Conservation (phyloP, 2,329 filamentous ascomycete genomes). For the Neopestalotiopsis sp. region DNA sequence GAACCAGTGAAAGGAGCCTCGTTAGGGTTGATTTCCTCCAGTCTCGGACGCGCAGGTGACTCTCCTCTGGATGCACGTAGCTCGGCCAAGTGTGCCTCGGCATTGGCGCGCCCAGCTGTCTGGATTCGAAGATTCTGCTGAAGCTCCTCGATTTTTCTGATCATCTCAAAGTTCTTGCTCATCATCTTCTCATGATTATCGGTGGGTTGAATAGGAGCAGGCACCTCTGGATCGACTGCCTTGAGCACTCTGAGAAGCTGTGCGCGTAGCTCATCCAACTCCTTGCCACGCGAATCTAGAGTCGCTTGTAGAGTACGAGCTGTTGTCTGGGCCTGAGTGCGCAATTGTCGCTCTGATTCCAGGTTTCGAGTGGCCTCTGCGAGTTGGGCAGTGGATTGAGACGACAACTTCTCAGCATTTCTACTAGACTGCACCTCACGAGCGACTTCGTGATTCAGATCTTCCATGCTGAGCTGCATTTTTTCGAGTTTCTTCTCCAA, state of each 20-base stretch:
- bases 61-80: constrained; percentile 76
- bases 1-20: constrained; percentile 77
- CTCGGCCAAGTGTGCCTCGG: constrained; percentile 82
- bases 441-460: constrained; percentile 89
- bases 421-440: constrained; percentile 88
- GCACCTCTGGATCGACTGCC: constrained; percentile 80
- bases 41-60: constrained; percentile 71
- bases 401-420: constrained; percentile 87
- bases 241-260: constrained; percentile 85
- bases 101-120: constrained; percentile 78
- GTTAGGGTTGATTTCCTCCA: constrained; percentile 88
- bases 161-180: constrained; percentile 81
- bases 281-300: constrained; percentile 79
- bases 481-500: constrained; percentile 96
- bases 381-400: constrained; percentile 79
- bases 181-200: constrained; percentile 65
- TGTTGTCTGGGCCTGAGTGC: constrained; percentile 83
- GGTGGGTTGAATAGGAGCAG: constrained; percentile 66
- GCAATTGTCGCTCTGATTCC: constrained; percentile 87
- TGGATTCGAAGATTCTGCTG: constrained; percentile 87
- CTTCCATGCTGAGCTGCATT: constrained; percentile 83
- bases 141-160: constrained; percentile 84
- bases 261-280: constrained; percentile 78
- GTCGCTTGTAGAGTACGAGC: constrained; percentile 80
- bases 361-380: constrained; percentile 88